Percentiles rank a stretch among this genome's conserved stretches.
Evolutionary conservation across 1,284 basidiomycete species (phyloP).

Genomic region (Pseudozyma sp.): DNA sequence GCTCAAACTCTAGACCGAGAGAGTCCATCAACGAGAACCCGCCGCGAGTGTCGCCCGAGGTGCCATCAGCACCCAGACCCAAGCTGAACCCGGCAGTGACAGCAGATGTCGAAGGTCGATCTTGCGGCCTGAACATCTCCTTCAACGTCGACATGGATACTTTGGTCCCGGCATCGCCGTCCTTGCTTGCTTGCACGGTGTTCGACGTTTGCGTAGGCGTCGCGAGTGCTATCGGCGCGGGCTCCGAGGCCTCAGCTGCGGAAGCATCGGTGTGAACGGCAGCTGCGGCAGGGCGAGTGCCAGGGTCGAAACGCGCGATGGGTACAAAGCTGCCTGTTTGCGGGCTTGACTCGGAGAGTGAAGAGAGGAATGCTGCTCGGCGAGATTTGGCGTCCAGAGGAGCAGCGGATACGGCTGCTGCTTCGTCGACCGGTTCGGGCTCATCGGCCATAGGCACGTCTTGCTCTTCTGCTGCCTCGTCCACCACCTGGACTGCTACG

Average conservation of each 20-base stretch:
- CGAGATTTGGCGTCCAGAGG: constrained; percentile 28
- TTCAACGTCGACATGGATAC: constrained; percentile 55
- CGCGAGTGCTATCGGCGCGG: too few relatives aligned
- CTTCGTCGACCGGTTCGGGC: neutral
- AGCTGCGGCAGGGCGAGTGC: constrained; percentile 4
- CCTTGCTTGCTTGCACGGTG: neutral
- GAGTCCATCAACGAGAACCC: constrained; percentile 59
- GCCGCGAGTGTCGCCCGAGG: constrained; percentile 11
- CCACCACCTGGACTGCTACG: neutral
- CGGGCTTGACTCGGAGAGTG: constrained; percentile 7
- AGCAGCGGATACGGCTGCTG: neutral
- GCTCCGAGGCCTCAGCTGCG: neutral
- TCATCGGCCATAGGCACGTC: constrained; percentile 5
- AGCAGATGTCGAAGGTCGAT: constrained; percentile 9
- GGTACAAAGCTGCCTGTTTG: constrained; percentile 16
- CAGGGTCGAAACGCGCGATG: constrained; percentile 49
- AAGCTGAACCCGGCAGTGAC: constrained; percentile 28
- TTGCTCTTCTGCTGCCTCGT: constrained; percentile 10
- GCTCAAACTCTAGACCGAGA: constrained; percentile 53
- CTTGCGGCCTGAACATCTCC: constrained; percentile 65
- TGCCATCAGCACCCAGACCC: constrained; percentile 8
- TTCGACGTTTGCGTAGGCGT: neutral
- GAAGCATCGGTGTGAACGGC: neutral
- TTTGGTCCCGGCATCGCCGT: constrained; percentile 7
- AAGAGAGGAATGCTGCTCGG: constrained; percentile 23